Evolutionary conservation across 176 grass and related monocot species (phyloP), one percentile per base, ranked within the genome.

Genomic region (Oryza meridionalis): DNA sequence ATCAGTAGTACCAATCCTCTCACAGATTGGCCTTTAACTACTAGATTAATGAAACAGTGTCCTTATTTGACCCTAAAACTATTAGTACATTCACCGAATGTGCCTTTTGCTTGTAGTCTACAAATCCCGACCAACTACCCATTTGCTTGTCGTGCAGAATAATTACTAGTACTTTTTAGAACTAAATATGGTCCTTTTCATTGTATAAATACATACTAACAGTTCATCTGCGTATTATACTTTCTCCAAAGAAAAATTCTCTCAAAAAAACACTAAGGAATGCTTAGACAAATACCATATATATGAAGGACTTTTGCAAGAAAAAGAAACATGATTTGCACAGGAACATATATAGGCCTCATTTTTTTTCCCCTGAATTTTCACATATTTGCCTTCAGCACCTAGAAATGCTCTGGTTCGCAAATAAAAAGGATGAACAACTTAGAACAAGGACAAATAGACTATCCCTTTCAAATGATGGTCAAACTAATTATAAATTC

Each of bases 391-490:
- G 47, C 66, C 5, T 10, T 17, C 43, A 14, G 9, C 44, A 74
- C 15, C 27, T 73, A 9, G 9, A 72, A 38, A 21, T 4, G 45
- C 33, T 70, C n/a, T 35, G 29, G 3, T 35, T 24, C n/a, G 12
- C 17, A 9, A 16, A 35, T 35, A 51, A 17, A 42, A 61, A 17
- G 3, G 17, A 55, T 17, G 22, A 44, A 11, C 17, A 71, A 24
- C 9, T 67, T 21, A 53, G 31, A 55, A 31, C 37, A n/a, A 68
- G 3, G 64, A 59, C 45, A 80, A 88, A 71, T 46, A 17, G 68
- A 67, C 68, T 64, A 58, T 80, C 76, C 59, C 75, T 80, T 75
- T 84, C 76, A 68, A 67, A 37, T 47, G 61, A 61, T 84, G 87
- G 25, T 79, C 15, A 29, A 31, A 15, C 75, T 83, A 26, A 38